These are phyloP conservation scores for Jamesozyma gamospora DNA, from an alignment of 805 yeast species.

Conservation along the genomic window DNA sequence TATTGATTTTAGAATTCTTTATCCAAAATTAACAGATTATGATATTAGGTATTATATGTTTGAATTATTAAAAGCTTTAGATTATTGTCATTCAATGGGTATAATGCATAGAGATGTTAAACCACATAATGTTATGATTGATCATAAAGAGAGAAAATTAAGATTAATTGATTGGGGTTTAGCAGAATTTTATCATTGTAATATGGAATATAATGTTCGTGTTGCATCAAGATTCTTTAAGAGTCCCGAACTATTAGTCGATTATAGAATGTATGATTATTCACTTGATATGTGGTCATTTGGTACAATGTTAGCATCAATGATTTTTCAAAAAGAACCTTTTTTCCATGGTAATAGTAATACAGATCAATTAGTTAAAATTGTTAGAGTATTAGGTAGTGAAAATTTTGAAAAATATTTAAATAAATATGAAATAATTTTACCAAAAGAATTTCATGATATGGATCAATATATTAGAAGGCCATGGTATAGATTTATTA, in stretches of 20 bases:
- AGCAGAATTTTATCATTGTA: constrained; percentile 88
- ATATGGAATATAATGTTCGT: constrained; percentile 82
- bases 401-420: constrained; percentile 64
- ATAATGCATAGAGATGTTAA: constrained; percentile 94
- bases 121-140: constrained; percentile 94
- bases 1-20: constrained; percentile 70
- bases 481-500: constrained; percentile 80
- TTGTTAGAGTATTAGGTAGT: constrained; percentile 79
- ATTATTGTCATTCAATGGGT: constrained; percentile 88
- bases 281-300: constrained; percentile 90
- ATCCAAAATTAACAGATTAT: constrained; percentile 61
- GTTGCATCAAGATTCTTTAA: constrained; percentile 90
- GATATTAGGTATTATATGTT: constrained; percentile 80
- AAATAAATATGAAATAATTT: constrained; percentile 56
- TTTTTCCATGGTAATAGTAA: constrained; percentile 87
- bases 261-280: constrained; percentile 81
- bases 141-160: constrained; percentile 57
- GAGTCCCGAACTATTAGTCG: constrained; percentile 85
- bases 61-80: constrained; percentile 73
- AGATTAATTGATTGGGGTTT: constrained; percentile 92
- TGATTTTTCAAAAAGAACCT: constrained; percentile 83
- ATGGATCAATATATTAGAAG: constrained; percentile 66
- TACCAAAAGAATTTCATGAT: constrained; percentile 69
- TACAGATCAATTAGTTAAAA: constrained; percentile 84
- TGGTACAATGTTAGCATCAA: constrained; percentile 87